Conservation (phyloP, 2,329 filamentous ascomycete genomes). For the Cladosporium velox region DNA sequence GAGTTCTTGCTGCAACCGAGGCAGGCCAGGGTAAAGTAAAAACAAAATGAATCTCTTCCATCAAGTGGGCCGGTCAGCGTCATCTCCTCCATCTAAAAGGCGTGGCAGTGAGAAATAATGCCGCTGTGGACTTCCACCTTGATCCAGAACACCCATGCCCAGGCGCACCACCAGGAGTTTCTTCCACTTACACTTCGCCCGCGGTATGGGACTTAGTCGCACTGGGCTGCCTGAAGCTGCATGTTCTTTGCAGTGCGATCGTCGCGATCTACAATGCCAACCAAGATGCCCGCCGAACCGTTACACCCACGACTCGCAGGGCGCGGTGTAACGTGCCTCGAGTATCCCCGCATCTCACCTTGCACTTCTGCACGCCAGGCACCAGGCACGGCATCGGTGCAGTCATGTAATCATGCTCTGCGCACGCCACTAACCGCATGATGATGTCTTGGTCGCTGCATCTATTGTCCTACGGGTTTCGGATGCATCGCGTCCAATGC, state of each 20-base stretch:
- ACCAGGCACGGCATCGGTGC: constrained; percentile 14
- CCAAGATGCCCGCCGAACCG: constrained; percentile 3
- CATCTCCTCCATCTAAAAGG: constrained; percentile 1
- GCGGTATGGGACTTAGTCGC: not conserved
- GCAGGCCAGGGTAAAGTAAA: not conserved
- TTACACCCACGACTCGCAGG: constrained; percentile 5
- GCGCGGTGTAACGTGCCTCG: constrained; percentile 16
- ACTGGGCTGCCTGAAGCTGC: not conserved
- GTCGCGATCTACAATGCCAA: constrained; percentile 1
- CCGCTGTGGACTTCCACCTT: not conserved
- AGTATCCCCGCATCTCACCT: constrained; percentile 4
- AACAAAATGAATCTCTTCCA: not conserved
- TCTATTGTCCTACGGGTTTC: not conserved
- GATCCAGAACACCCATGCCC: not conserved
- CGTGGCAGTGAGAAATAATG: not conserved
- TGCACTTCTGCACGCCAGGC: constrained; percentile 9
- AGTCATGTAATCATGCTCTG: not conserved
- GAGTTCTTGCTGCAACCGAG: constrained; percentile 1
- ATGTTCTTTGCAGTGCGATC: constrained; percentile 12
- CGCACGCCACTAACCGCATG: not conserved
- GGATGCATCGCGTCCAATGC: not conserved
- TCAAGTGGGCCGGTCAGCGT: constrained; percentile 4
- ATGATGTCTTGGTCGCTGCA: constrained; percentile 4
- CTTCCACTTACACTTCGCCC: not conserved
- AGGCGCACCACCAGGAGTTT: not conserved